Evolutionary conservation across 768 basidiomycete genomes (phyloP).

Genomic region (Gautieria morchelliformis): DNA sequence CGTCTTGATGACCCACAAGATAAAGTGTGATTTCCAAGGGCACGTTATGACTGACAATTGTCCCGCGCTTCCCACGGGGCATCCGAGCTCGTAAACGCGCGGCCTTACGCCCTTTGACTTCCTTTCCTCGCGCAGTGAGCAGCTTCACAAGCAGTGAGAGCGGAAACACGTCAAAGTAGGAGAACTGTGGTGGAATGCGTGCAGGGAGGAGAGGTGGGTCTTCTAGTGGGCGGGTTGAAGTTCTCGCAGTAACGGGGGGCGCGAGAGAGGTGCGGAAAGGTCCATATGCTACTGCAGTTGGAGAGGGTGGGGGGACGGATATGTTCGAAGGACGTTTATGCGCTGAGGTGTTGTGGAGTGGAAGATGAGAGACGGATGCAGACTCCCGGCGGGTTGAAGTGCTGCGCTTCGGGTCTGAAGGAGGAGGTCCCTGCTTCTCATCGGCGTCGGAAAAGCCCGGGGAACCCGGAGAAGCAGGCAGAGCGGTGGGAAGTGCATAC

Average conservation of each 20-base stretch:
- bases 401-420: background rate
- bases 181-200: constrained; percentile 47
- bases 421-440: background rate
- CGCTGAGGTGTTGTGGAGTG: constrained; percentile 13
- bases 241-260: background rate
- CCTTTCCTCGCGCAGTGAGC: constrained; percentile 37
- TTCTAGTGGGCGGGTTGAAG: constrained; percentile 21
- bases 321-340: background rate
- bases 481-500: constrained; percentile 13
- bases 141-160: constrained; percentile 48
- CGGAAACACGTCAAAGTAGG: constrained; percentile 57
- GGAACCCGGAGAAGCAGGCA: constrained; percentile 4
- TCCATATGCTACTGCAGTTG: background rate
- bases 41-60: constrained; percentile 42
- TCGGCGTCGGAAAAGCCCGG: background rate
- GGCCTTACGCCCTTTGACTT: constrained; percentile 54
- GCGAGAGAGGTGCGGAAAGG: background rate
- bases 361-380: constrained; percentile 44
- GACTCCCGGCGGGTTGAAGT: background rate
- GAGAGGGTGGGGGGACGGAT: background rate
- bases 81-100: constrained; percentile 44
- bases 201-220: constrained; percentile 44
- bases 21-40: constrained; percentile 65
- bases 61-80: constrained; percentile 4
- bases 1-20: constrained; percentile 31